Conservation (phyloP, 106 monocot genomes). For the Hemerocallis citrina region DNA sequence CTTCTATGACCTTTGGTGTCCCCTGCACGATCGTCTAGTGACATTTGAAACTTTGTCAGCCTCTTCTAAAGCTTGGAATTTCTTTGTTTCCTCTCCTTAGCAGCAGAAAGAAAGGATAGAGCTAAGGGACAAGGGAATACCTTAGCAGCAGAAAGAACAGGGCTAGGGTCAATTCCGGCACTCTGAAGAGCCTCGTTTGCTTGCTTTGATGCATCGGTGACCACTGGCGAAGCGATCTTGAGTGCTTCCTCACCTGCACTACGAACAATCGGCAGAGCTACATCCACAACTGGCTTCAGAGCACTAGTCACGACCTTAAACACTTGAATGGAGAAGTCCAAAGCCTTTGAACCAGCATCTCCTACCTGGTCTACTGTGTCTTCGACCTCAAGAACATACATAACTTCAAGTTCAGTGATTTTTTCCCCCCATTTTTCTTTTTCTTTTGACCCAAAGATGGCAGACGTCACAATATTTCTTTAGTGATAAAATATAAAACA, state of each 20-base stretch:
- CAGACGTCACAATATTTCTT: background rate
- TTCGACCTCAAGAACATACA: slow-evolving; percentile 39
- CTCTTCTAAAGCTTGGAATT: background rate
- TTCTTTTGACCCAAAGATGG: too few species aligned
- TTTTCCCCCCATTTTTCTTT: too few species aligned
- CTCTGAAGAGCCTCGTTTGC: slow-evolving; percentile 66
- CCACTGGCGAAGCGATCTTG: slow-evolving; percentile 64
- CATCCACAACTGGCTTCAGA: slow-evolving; percentile 62
- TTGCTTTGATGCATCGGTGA: slow-evolving; percentile 66
- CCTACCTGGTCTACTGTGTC: slow-evolving; percentile 50
- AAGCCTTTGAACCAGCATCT: slow-evolving; percentile 35
- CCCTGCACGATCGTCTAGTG: slow-evolving; percentile 56
- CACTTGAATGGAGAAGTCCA: slow-evolving; percentile 29
- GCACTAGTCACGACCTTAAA: slow-evolving; percentile 45
- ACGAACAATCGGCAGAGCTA: slow-evolving; percentile 43
- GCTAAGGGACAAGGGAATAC: slow-evolving; percentile 19
- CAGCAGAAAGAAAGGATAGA: too few species aligned
- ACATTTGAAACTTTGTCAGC: slow-evolving; percentile 17
- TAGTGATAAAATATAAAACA: background rate
- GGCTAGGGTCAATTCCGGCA: slow-evolving; percentile 65
- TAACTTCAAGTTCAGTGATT: background rate
- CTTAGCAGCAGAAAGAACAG: slow-evolving; percentile 61
- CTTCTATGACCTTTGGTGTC: slow-evolving; percentile 61
- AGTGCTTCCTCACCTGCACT: slow-evolving; percentile 62
- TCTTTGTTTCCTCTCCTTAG: background rate